A percentile compares a stretch with the other conserved stretches of the same genome.
Evolutionary conservation across 306 rosid species (phyloP).

Genomic region (Elaeagnus macrophylla): DNA sequence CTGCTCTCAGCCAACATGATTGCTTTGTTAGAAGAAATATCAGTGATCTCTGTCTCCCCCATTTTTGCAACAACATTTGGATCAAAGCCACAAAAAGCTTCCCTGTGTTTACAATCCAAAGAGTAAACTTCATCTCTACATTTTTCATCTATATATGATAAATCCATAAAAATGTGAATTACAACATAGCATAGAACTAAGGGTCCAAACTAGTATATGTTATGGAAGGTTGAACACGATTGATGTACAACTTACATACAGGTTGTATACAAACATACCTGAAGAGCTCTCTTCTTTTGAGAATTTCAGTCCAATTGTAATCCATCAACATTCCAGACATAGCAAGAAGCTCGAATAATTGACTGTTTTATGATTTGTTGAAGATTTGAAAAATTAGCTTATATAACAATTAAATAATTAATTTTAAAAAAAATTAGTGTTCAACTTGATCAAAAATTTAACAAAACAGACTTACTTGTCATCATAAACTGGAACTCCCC

Average conservation of each 20-base stretch:
- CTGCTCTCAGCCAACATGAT: slow-evolving; percentile 66
- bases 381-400: neutral
- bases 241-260: too few species aligned
- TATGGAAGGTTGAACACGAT: too few species aligned
- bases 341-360: slow-evolving; percentile 92
- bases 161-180: too few species aligned
- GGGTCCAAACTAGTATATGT: too few species aligned
- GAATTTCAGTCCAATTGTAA: slow-evolving; percentile 95
- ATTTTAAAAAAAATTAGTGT: neutral
- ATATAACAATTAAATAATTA: neutral
- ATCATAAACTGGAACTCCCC: slow-evolving; percentile 95
- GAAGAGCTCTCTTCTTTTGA: slow-evolving; percentile 67
- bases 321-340: slow-evolving; percentile 92
- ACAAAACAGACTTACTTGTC: slow-evolving; percentile 50
- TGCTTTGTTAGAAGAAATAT: slow-evolving; percentile 59
- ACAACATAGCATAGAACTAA: too few species aligned
- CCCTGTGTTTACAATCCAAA: slow-evolving; percentile 26
- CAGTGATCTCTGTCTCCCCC: slow-evolving; percentile 75
- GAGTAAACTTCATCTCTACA: too few species aligned
- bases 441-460: neutral
- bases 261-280: slow-evolving; percentile 33
- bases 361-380: slow-evolving; percentile 36
- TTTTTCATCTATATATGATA: too few species aligned
- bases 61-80: slow-evolving; percentile 63
- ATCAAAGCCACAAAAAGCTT: slow-evolving; percentile 77